These are phyloP conservation scores for Chytridiales sp. DNA, from an alignment of 371 early-diverging fungal genomes.

Conservation along the genomic window DNA sequence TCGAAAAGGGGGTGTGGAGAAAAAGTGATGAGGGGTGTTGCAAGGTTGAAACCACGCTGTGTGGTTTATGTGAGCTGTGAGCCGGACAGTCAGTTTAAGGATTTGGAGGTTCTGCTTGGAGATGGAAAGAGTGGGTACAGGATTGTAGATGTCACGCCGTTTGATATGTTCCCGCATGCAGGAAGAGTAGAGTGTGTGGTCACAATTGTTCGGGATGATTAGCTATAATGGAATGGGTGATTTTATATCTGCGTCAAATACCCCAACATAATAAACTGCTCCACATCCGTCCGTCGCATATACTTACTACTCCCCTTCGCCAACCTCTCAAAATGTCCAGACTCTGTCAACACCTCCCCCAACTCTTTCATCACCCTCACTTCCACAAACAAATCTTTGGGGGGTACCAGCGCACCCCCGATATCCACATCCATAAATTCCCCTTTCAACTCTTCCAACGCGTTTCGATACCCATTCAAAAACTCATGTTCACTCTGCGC, in stretches of 20 bases:
- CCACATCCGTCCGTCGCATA: slow-evolving; percentile 82
- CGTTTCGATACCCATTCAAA: slow-evolving; percentile 57
- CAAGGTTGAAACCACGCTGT: slow-evolving; percentile 58
- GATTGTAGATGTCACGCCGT: slow-evolving; percentile 55
- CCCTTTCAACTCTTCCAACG: slow-evolving; percentile 67
- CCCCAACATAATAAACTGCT: slow-evolving; percentile 81
- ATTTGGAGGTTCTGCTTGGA: slow-evolving; percentile 32
- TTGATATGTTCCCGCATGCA: slow-evolving; percentile 73
- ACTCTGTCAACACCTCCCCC: slow-evolving; percentile 85
- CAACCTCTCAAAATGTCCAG: slow-evolving; percentile 67
- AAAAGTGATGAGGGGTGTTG: slow-evolving; percentile 60
- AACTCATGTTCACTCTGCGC: slow-evolving; percentile 69
- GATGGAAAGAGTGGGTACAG: slow-evolving; percentile 41
- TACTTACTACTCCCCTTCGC: slow-evolving; percentile 78
- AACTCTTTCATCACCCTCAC: slow-evolving; percentile 84
- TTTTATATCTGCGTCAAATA: slow-evolving; percentile 36
- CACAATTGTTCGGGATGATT: slow-evolving; percentile 46
- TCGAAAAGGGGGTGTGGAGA: slow-evolving; percentile 63
- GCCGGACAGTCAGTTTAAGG: slow-evolving; percentile 59
- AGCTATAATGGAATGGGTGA: too few relatives aligned
- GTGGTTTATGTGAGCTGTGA: slow-evolving; percentile 70
- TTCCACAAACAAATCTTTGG: slow-evolving; percentile 82
- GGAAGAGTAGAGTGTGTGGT: slow-evolving; percentile 62
- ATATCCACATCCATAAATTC: slow-evolving; percentile 67
- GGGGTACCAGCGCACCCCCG: slow-evolving; percentile 75